Evolutionary conservation across 2,329 filamentous ascomycete genomes (phyloP), one percentile per base, ranked within the genome.

Genomic region (Aureobasidium sp.): DNA sequence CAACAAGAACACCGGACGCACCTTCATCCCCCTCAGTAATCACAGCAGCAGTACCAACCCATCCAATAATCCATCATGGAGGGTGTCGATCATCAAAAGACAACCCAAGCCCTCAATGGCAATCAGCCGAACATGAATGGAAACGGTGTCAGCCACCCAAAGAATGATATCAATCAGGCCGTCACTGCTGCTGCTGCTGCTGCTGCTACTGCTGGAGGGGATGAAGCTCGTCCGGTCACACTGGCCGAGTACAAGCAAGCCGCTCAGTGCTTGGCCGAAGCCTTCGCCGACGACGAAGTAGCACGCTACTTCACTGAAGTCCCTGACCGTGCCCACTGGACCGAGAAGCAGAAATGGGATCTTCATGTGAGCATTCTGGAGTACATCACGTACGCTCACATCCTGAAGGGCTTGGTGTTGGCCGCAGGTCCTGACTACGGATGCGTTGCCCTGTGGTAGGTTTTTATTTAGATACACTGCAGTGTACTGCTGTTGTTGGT

Each of bases 301-400:
- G 85, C 86, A 65, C 81, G 83, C 72, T 94, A 93, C 76, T 85
- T 91, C 69, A 79, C 92, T 68, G 84, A 89, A 70, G 84, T 86
- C 50, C 84, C 87, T 64, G 88, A 90, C 72, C 83, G 84, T 75
- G 79, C 79, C 65, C 74, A 80, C 65, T 83, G 82, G 75, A 81
- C 84, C 52, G 80, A 84, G 69, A 84, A 89, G 73, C 79, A 85
- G 71, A 87, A 86, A 71, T 94, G 88, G 87, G 83, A 85, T 67
- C 79, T 94, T 50, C 90, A 94, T 73, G 80, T 88, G 67, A 83
- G 87, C 71, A 87, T 91, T 68, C 84, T 93, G 79, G 87, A 86
- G 68, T 92, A 91, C 75, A 82, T 90, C 68, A 86, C 87, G 55
- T 88, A 89, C 63, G 86, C 88, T 64, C 89, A 91, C 72, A 86